Percentiles rank a stretch among this genome's conserved stretches.
Evolutionary conservation across 75 land plant genomes (phyloP).

Genomic region (Picea glauca): DNA sequence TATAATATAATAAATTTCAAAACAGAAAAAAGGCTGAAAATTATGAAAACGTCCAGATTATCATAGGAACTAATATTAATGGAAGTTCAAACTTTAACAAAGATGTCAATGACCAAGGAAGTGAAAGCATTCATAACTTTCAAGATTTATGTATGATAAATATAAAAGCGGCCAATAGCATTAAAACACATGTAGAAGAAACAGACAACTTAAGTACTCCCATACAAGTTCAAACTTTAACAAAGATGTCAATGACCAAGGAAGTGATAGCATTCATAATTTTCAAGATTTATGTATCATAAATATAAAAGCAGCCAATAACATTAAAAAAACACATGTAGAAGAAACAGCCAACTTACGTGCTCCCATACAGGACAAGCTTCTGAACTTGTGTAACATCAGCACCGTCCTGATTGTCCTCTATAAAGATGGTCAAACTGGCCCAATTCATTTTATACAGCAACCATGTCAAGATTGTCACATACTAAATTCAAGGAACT

Average conservation of each 20-base stretch:
- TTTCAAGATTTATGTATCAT: background rate
- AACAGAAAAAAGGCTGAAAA: too few relatives aligned
- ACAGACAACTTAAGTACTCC: constrained; percentile 76
- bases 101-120: background rate
- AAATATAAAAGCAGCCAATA: background rate
- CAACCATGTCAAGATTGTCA: background rate
- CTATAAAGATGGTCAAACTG: constrained; percentile 93
- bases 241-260: too few relatives aligned
- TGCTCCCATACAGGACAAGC: constrained; percentile 68
- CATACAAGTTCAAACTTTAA: constrained; percentile 14
- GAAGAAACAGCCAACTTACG: constrained; percentile 58
- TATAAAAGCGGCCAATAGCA: background rate
- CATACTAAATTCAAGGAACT: too few relatives aligned
- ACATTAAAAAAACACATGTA: background rate
- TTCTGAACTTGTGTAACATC: constrained; percentile 81
- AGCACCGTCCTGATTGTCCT: constrained; percentile 81
- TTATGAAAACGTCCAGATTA: too few relatives aligned
- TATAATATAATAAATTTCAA: too few relatives aligned
- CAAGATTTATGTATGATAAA: background rate
- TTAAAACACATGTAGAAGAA: background rate
- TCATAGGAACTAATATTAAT: too few relatives aligned
- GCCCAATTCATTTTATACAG: constrained; percentile 1
- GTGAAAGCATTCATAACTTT: background rate
- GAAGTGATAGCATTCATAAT: background rate
- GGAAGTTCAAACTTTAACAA: too few relatives aligned